These are phyloP conservation scores for Xerocomus amazonicus DNA, from an alignment of 1,284 basidiomycete genomes.

Conservation along the genomic window DNA sequence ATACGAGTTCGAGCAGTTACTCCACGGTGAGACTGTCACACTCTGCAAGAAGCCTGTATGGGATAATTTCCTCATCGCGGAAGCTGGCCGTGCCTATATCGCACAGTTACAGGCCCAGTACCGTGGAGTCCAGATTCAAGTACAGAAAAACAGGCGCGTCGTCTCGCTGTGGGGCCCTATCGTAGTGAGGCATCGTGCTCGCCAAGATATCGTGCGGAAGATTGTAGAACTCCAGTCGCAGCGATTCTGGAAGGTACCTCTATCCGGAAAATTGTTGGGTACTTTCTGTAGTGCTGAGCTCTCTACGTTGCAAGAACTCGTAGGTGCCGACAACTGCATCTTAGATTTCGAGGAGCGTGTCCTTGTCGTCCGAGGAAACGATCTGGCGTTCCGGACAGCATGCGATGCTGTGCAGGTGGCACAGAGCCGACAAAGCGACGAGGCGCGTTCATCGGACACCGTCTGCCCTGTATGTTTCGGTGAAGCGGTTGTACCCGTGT, in stretches of 20 bases:
- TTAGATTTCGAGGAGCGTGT: slow-evolving; percentile 29
- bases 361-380: slow-evolving; percentile 38
- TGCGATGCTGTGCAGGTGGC: slow-evolving; percentile 38
- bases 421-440: slow-evolving; percentile 29
- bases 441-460: slow-evolving; percentile 15
- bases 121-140: slow-evolving; percentile 41
- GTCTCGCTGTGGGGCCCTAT: slow-evolving; percentile 54
- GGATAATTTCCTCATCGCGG: slow-evolving; percentile 55
- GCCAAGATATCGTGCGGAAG: slow-evolving; percentile 44
- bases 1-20: slow-evolving; percentile 52
- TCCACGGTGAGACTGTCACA: slow-evolving; percentile 54
- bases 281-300: slow-evolving; percentile 45
- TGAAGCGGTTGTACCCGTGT: slow-evolving; percentile 46
- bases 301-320: slow-evolving; percentile 33
- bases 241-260: slow-evolving; percentile 40
- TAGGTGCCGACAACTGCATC: slow-evolving; percentile 42
- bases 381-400: slow-evolving; percentile 34
- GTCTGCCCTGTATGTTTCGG: slow-evolving; percentile 41
- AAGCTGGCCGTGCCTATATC: slow-evolving; percentile 44
- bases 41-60: slow-evolving; percentile 51
- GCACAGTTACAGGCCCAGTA: slow-evolving; percentile 37
- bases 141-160: slow-evolving; percentile 38
- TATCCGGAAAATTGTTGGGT: slow-evolving; percentile 44
- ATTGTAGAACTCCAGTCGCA: slow-evolving; percentile 40
- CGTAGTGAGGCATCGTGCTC: slow-evolving; percentile 37